Percentiles rank a stretch among this genome's conserved stretches.
These are phyloP conservation scores for Termitomyces bulborhizus DNA, from an alignment of 768 basidiomycete genomes.

Conservation along the genomic window DNA sequence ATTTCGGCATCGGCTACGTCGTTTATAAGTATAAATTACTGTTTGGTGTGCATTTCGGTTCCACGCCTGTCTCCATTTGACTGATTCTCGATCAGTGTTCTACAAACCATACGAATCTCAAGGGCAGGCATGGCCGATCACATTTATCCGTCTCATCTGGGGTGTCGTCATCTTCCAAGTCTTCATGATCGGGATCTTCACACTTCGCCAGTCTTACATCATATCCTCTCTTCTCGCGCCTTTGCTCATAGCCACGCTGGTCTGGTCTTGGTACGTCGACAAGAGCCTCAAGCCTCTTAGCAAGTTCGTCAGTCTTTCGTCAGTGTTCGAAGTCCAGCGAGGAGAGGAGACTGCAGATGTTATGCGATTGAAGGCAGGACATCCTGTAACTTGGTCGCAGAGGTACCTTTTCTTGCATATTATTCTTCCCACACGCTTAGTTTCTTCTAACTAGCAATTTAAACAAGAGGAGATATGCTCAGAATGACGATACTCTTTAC, in stretches of 20 bases:
- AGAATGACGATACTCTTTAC: slow-evolving; percentile 91
- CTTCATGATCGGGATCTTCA: slow-evolving; percentile 97
- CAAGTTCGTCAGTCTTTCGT: slow-evolving; percentile 78
- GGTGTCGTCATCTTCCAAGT: slow-evolving; percentile 89
- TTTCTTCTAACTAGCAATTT: slow-evolving; percentile 51
- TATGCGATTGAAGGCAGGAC: slow-evolving; percentile 65
- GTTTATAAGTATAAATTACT: slow-evolving; percentile 98
- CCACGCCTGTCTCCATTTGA: neutral
- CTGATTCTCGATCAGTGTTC: slow-evolving; percentile 55
- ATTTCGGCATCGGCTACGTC: slow-evolving; percentile 93
- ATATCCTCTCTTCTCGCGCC: slow-evolving; percentile 61
- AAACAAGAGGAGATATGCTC: slow-evolving; percentile 81
- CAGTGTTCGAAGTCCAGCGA: slow-evolving; percentile 83
- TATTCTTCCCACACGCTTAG: neutral
- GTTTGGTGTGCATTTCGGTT: slow-evolving; percentile 57
- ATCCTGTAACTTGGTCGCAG: slow-evolving; percentile 86
- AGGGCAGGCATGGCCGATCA: slow-evolving; percentile 97
- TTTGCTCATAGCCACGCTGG: slow-evolving; percentile 64
- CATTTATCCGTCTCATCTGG: slow-evolving; percentile 88
- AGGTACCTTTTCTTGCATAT: slow-evolving; percentile 42
- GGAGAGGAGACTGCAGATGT: slow-evolving; percentile 85
- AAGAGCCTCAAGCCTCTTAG: slow-evolving; percentile 65
- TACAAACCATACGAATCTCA: slow-evolving; percentile 98
- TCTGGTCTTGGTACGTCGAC: slow-evolving; percentile 80
- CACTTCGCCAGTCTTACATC: slow-evolving; percentile 42